phyloP scores from a whole-genome alignment of 2,329 filamentous ascomycete genomes.

The Xylaria hypoxylon region DNA sequence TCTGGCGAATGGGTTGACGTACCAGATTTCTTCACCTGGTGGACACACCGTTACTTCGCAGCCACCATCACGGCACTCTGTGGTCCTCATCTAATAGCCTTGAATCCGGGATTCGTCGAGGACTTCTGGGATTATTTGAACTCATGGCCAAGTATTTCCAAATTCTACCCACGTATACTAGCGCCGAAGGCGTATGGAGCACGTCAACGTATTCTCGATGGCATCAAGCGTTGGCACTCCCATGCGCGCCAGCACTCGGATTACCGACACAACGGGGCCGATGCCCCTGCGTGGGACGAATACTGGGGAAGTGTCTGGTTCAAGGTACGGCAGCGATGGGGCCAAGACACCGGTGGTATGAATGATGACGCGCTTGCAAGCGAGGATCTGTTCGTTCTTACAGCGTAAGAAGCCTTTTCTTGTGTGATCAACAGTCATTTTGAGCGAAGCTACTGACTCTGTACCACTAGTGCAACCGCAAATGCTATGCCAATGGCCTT shows the following conservation, averaged over 20 bases:
- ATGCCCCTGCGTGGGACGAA: conserved; percentile 37
- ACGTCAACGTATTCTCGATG: conserved; percentile 30
- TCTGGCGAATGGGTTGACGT: conserved; percentile 21
- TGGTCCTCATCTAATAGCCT: conserved; percentile 34
- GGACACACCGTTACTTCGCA: conserved; percentile 19
- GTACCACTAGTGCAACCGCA: conserved; percentile 19
- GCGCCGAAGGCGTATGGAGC: conserved; percentile 20
- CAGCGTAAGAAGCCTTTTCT: conserved; percentile 30
- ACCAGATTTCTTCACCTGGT: conserved; percentile 23
- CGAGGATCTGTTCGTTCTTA: conserved; percentile 36
- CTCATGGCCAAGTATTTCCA: conserved; percentile 23
- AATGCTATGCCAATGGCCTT: conserved; percentile 33
- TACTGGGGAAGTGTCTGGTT: conserved; percentile 32
- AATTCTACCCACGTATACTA: conserved; percentile 32
- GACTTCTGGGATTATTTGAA: conserved; percentile 28
- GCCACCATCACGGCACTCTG: conserved; percentile 29
- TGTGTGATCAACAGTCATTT: background rate
- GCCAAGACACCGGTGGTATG: conserved; percentile 28
- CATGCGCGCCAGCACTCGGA: conserved; percentile 29
- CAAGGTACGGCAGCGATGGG: conserved; percentile 33
- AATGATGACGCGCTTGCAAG: conserved; percentile 28
- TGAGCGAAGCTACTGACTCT: background rate
- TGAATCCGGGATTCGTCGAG: conserved; percentile 34
- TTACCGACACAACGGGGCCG: conserved; percentile 5
- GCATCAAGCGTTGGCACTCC: conserved; percentile 33